A percentile compares a stretch with the other conserved stretches of the same genome.
Conservation (phyloP, 805 yeast genomes). For the Spathaspora sp. region DNA sequence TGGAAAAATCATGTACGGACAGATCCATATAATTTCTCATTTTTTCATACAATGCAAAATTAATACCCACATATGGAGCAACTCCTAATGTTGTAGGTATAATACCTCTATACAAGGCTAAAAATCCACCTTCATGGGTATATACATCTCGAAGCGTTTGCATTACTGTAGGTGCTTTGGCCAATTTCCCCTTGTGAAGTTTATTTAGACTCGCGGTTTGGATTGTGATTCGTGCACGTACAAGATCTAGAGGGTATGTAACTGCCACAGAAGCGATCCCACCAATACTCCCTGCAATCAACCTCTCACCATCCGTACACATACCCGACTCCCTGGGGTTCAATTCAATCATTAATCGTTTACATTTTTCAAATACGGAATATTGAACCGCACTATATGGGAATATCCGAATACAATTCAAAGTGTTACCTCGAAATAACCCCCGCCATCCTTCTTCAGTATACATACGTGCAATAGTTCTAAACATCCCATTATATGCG, state of each 20-base stretch:
- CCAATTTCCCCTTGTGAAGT: constrained; percentile 42
- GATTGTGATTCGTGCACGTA: constrained; percentile 83
- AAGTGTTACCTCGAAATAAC: constrained; percentile 82
- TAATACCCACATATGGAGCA: constrained; percentile 93
- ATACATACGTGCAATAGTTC: constrained; percentile 76
- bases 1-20: constrained; percentile 31
- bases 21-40: constrained; percentile 54
- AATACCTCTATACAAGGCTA: constrained; percentile 78
- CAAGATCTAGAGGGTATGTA: constrained; percentile 90
- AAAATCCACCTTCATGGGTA: constrained; percentile 74
- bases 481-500: constrained; percentile 63
- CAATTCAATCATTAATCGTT: constrained; percentile 28
- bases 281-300: constrained; percentile 75
- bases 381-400: constrained; percentile 96
- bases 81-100: constrained; percentile 92
- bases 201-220: constrained; percentile 72
- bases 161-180: constrained; percentile 69
- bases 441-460: constrained; percentile 91
- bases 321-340: constrained; percentile 19
- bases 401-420: constrained; percentile 84
- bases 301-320: constrained; percentile 53
- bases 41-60: constrained; percentile 85
- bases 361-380: constrained; percentile 70
- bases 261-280: constrained; percentile 77
- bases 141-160: constrained; percentile 57